phyloP scores from a whole-genome alignment of 345 rosid species.

The Populus euphratica region DNA sequence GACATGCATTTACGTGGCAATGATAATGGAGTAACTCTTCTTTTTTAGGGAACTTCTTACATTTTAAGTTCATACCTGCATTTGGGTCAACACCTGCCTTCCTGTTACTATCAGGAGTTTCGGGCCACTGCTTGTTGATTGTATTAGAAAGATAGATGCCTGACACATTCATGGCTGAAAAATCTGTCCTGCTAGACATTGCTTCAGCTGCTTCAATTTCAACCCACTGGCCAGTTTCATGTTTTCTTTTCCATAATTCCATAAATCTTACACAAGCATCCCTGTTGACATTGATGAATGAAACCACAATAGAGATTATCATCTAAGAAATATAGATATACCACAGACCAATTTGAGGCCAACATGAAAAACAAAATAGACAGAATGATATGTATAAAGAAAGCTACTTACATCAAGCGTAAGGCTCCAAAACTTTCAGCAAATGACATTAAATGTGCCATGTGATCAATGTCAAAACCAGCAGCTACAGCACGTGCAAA shows the following conservation, averaged over 20 bases:
- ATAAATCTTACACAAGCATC: slow-evolving; percentile 75
- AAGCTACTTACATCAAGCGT: slow-evolving; percentile 61
- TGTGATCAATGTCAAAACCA: slow-evolving; percentile 78
- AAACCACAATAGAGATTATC: slow-evolving; percentile 14
- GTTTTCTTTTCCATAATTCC: slow-evolving; percentile 92
- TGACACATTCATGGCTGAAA: slow-evolving; percentile 53
- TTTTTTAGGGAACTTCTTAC: background rate
- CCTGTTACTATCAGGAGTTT: slow-evolving; percentile 47
- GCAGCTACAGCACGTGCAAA: slow-evolving; percentile 99
- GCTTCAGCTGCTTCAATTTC: slow-evolving; percentile 81
- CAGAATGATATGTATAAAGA: background rate
- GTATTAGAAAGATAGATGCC: slow-evolving; percentile 59
- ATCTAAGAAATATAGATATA: slow-evolving; percentile 6
- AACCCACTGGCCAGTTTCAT: slow-evolving; percentile 89
- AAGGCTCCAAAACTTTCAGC: slow-evolving; percentile 83
- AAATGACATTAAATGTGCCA: slow-evolving; percentile 71
- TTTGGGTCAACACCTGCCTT: slow-evolving; percentile 33
- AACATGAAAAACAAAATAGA: background rate
- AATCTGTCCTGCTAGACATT: slow-evolving; percentile 49
- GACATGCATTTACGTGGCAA: background rate
- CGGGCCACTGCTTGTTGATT: slow-evolving; percentile 51
- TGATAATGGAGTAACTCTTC: background rate
- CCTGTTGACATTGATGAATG: slow-evolving; percentile 43
- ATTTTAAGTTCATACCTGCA: slow-evolving; percentile 32
- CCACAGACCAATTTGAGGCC: slow-evolving; percentile 1